Evolutionary conservation across 805 yeast genomes (phyloP), one percentile per base, ranked within the genome.

Genomic region (Hanseniaspora singularis): DNA sequence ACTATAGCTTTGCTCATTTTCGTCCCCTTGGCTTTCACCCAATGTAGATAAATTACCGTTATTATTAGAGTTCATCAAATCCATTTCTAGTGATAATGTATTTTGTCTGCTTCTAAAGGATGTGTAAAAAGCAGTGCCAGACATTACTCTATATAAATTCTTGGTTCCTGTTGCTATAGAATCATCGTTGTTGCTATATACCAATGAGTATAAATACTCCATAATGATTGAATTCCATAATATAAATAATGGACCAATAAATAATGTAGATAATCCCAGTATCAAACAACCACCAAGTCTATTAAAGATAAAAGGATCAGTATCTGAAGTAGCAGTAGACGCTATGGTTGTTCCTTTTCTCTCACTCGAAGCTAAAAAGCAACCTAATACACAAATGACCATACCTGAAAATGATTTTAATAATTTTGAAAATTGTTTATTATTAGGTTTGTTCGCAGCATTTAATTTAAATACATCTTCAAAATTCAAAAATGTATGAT

Each of bases 231-330:
- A 37, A 23, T 37, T 44, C 54, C 61, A 56, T 33, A 59, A 38
- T 2, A 62, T 60, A 8, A 58, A 57, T 31, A 57, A 55, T 12
- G 65, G 65, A 9, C 65, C 65, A 19, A 59, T 50, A 1, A 59
- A 38, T 32, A 61, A 51, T 7, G 63, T 55, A 23, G 62, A 57
- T 20, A 62, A 38, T 15, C 66, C 66, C 36, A 61, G 58, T 15
- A 60, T 53, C 43, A 62, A 50, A 22, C 60, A 53, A 16, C 64
- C 63, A 39, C 60, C 61, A 33, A 62, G 50, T 49, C 66, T 56
- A 48, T 61, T 64, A 38, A 62, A 62, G 14, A 62, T 53, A 42
- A 56, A 62, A 4, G 66, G 66, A 42, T 48, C 50, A 23, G 23
- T 33, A 33, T 41, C 33, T 44, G 61, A 60, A 22, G 55, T 55